Conservation (phyloP, 768 basidiomycete species). For the Coprinellus micaceus region DNA sequence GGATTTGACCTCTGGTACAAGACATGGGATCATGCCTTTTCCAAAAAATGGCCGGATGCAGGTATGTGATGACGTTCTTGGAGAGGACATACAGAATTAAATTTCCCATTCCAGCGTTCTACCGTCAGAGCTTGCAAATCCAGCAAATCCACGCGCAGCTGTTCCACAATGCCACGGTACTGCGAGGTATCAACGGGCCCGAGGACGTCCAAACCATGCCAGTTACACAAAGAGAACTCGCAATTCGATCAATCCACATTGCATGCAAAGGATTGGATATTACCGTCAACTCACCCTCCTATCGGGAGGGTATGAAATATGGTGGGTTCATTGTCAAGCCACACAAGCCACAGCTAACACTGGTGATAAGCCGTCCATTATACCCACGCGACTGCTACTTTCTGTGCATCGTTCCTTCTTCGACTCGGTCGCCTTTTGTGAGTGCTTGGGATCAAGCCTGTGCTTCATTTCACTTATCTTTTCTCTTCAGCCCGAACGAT, state of each 20-base stretch:
- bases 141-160: constrained; percentile 85
- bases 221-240: constrained; percentile 69
- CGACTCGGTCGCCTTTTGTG: constrained; percentile 86
- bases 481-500: constrained; percentile 69
- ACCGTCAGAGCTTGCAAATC: constrained; percentile 82
- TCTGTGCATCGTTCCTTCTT: constrained; percentile 86
- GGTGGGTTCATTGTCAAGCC: constrained; percentile 42
- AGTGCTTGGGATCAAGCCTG: constrained; percentile 24
- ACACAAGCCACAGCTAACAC: constrained; percentile 6
- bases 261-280: constrained; percentile 80
- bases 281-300: constrained; percentile 78
- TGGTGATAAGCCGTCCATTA: constrained; percentile 69
- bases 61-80: constrained; percentile 37
- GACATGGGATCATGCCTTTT: constrained; percentile 76
- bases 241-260: constrained; percentile 78
- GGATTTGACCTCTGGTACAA: constrained; percentile 83
- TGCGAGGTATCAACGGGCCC: constrained; percentile 79
- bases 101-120: constrained; percentile 55
- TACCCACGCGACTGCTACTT: constrained; percentile 90
- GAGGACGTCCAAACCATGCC: constrained; percentile 87
- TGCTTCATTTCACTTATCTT: not conserved
- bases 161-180: constrained; percentile 79
- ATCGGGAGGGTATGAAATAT: constrained; percentile 90
- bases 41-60: constrained; percentile 79
- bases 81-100: not conserved